Evolutionary conservation across 2,329 filamentous ascomycete genomes (phyloP).

Genomic region (Sclerotiophoma versabilis): DNA sequence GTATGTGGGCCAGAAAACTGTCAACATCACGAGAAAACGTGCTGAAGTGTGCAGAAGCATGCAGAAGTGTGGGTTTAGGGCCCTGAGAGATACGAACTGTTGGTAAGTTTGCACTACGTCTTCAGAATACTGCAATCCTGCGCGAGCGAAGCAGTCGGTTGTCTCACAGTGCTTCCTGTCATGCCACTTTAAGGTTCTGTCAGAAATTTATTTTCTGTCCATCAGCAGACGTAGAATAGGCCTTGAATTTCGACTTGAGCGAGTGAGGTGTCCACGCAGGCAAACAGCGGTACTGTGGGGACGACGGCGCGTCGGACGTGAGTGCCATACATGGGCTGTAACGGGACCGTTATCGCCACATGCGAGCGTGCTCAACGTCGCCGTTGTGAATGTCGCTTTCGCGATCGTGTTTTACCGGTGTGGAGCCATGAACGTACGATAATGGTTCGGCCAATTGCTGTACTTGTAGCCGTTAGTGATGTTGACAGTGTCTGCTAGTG

Average conservation of each 20-base stretch:
- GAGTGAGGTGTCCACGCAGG: conserved; percentile 6
- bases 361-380: conserved; percentile 1
- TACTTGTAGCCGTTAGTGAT: not conserved
- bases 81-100: not conserved
- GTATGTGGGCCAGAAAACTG: not conserved
- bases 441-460: conserved; percentile 6
- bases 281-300: conserved; percentile 11
- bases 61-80: not conserved
- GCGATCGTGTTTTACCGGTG: not conserved
- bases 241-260: not conserved
- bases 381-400: not conserved
- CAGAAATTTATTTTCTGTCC: not conserved
- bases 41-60: not conserved
- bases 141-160: not conserved
- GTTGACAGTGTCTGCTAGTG: conserved; percentile 7
- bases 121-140: not conserved
- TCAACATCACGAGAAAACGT: not conserved
- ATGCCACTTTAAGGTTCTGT: not conserved
- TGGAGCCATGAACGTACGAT: not conserved
- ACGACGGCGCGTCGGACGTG: conserved; percentile 3
- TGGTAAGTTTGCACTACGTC: conserved; percentile 1
- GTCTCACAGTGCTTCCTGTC: not conserved
- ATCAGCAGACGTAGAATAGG: not conserved
- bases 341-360: conserved; percentile 5
- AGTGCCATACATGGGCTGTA: conserved; percentile 1